A percentile compares a stretch with the other conserved stretches of the same genome.
Evolutionary conservation across 2,329 filamentous ascomycete species (phyloP).

Genomic region (Aspergillus sp.): DNA sequence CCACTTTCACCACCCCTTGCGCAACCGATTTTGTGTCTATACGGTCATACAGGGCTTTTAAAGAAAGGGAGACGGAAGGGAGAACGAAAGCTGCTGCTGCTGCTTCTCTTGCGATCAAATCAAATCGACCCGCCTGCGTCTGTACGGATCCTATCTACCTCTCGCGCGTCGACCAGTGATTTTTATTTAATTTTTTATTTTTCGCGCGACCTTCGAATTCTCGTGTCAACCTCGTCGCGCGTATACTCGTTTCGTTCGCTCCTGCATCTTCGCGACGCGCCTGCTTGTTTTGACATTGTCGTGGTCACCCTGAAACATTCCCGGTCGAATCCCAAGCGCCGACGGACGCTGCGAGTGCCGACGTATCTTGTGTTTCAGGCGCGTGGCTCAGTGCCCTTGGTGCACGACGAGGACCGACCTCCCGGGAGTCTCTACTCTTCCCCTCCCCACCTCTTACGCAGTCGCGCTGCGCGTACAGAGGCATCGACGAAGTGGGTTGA

Average conservation of each 20-base stretch:
- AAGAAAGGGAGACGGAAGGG: constrained; percentile 28
- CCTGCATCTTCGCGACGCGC: constrained; percentile 25
- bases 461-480: constrained; percentile 15
- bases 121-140: constrained; percentile 14
- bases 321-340: constrained; percentile 14
- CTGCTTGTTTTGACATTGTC: constrained; percentile 23
- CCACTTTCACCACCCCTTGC: constrained; percentile 23
- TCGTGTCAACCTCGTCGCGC: constrained; percentile 19
- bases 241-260: constrained; percentile 17
- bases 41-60: constrained; percentile 18
- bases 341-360: constrained; percentile 5
- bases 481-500: constrained; percentile 13
- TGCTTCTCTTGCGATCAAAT: constrained; percentile 18
- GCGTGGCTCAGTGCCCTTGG: constrained; percentile 15
- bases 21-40: constrained; percentile 12
- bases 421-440: neutral
- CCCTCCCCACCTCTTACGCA: constrained; percentile 2
- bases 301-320: constrained; percentile 34
- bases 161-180: constrained; percentile 11
- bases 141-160: constrained; percentile 4
- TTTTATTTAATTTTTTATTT: constrained; percentile 7
- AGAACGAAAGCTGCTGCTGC: constrained; percentile 17
- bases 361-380: constrained; percentile 15
- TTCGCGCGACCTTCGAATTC: constrained; percentile 14
- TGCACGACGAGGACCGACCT: constrained; percentile 9